Evolutionary conservation across 371 early-diverging fungal genomes (phyloP).

Genomic region (Entomophthora muscae): DNA sequence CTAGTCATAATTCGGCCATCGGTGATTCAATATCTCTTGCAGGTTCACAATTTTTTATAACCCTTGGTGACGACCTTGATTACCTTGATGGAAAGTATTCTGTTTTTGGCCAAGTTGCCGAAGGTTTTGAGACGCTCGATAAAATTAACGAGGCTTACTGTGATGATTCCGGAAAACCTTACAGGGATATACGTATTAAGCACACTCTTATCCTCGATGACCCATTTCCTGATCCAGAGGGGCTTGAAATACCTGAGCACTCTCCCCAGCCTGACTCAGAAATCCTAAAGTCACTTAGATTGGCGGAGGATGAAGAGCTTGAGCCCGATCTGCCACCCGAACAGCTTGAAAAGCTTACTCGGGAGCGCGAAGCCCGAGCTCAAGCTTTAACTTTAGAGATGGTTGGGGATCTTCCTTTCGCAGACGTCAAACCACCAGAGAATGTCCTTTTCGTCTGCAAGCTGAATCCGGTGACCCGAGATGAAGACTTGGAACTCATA

Average conservation of each 20-base stretch:
- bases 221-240: conserved; percentile 76
- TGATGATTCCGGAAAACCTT: conserved; percentile 58
- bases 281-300: conserved; percentile 52
- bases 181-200: conserved; percentile 74
- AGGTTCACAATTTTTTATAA: conserved; percentile 94
- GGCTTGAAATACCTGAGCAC: conserved; percentile 40
- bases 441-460: conserved; percentile 94
- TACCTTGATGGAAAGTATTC: conserved; percentile 95
- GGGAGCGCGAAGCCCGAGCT: conserved; percentile 67
- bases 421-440: conserved; percentile 92
- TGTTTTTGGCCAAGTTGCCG: conserved; percentile 91
- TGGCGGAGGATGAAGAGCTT: conserved; percentile 70
- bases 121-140: conserved; percentile 83
- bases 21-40: conserved; percentile 30
- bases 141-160: conserved; percentile 54
- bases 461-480: conserved; percentile 79
- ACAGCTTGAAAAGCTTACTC: conserved; percentile 39
- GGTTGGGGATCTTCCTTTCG: conserved; percentile 94
- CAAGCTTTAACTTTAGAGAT: conserved; percentile 89
- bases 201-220: conserved; percentile 90
- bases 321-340: conserved; percentile 47
- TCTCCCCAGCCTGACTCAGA: conserved; percentile 71
- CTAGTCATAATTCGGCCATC: conserved; percentile 10
- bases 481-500: conserved; percentile 82
- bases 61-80: conserved; percentile 61